Evolutionary conservation across 176 grass and related monocot species (phyloP).

Genomic region (Cenchrus purpureus): DNA sequence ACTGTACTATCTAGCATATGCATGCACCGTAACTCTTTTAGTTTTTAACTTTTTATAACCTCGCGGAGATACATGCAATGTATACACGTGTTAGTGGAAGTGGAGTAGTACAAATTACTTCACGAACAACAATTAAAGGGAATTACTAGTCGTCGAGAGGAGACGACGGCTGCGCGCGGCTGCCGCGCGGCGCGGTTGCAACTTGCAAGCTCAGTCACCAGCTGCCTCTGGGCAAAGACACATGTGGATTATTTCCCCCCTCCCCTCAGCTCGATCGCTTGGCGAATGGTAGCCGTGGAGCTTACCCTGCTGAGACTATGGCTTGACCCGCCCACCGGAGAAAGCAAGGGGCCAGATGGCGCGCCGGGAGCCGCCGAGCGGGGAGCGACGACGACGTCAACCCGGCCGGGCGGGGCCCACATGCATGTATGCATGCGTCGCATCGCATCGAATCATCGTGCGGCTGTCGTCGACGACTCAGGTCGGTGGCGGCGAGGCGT

Average conservation of each 20-base stretch:
- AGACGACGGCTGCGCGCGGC: too few relatives aligned
- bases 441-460: neutral
- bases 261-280: too few relatives aligned
- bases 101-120: too few relatives aligned
- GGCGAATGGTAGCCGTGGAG: neutral
- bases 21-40: neutral
- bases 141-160: too few relatives aligned
- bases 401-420: neutral
- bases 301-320: constrained; percentile 2
- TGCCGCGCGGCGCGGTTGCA: too few relatives aligned
- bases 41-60: too few relatives aligned
- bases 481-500: constrained; percentile 17
- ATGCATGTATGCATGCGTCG: neutral
- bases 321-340: neutral
- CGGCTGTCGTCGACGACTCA: constrained; percentile 1
- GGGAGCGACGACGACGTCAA: constrained; percentile 2
- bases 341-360: neutral
- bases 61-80: too few relatives aligned
- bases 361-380: neutral
- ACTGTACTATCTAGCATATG: neutral
- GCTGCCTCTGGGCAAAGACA: neutral
- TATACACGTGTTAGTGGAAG: too few relatives aligned
- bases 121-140: too few relatives aligned
- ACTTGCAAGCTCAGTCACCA: neutral
- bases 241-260: neutral